A percentile compares a stretch with the other conserved stretches of the same genome.
Conservation (phyloP, 2,329 filamentous ascomycete species). For the Xylaria sp. region DNA sequence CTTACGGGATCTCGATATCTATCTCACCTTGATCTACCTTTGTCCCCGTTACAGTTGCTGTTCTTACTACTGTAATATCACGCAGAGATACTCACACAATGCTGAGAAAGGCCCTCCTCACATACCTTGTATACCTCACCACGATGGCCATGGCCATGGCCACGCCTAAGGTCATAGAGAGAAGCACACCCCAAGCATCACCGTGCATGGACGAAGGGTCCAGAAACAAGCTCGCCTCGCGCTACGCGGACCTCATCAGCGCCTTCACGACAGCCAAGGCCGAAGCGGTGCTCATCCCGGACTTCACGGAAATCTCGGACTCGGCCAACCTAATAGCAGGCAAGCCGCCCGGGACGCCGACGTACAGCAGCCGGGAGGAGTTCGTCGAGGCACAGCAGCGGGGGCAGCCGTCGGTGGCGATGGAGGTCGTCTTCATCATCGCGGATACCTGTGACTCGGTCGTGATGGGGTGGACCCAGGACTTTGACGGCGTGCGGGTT, state of each 20-base stretch:
- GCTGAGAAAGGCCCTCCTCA: neutral
- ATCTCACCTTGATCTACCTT: too few relatives aligned
- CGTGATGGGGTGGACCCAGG: conserved; percentile 50
- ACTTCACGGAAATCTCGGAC: conserved; percentile 51
- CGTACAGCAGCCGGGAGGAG: conserved; percentile 49
- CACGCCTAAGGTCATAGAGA: neutral
- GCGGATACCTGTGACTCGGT: conserved; percentile 49
- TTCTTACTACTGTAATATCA: neutral
- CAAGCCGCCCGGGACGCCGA: conserved; percentile 47
- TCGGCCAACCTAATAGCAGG: conserved; percentile 50
- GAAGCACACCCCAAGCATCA: neutral
- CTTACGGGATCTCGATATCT: neutral
- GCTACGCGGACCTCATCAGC: conserved; percentile 34
- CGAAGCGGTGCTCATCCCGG: conserved; percentile 39
- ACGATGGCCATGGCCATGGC: neutral
- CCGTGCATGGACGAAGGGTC: conserved; percentile 11
- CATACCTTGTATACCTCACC: neutral
- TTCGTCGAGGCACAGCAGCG: conserved; percentile 48
- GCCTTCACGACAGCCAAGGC: conserved; percentile 28
- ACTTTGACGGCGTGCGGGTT: conserved; percentile 34
- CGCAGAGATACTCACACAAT: neutral
- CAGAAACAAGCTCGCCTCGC: conserved; percentile 14
- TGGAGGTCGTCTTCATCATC: conserved; percentile 44
- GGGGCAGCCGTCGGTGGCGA: conserved; percentile 40
- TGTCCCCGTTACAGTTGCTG: too few relatives aligned